A percentile compares a stretch with the other conserved stretches of the same genome.
Evolutionary conservation across 192 early-diverging fungal species (phyloP).

Genomic region (Backusella australiensis): DNA sequence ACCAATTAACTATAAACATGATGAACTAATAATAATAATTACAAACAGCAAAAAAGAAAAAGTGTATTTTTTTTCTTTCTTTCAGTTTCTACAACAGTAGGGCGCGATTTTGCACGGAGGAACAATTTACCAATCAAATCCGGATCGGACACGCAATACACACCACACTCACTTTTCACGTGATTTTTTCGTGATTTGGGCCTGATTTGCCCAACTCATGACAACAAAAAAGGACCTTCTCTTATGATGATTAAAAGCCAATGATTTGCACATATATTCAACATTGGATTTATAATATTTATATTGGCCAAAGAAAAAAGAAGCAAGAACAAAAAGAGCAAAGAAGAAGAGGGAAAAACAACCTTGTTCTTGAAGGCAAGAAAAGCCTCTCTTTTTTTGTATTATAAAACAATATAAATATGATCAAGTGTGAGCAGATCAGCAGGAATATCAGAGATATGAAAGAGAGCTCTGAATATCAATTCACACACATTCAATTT

Average conservation of each 20-base stretch:
- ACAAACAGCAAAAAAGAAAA: not conserved
- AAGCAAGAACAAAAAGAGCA: not conserved
- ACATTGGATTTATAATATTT: too few relatives aligned
- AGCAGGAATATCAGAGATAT: not conserved
- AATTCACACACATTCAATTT: not conserved
- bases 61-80: not conserved
- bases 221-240: not conserved
- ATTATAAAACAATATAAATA: not conserved
- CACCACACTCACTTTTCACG: not conserved
- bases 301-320: not conserved
- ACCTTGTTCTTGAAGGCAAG: not conserved
- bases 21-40: conserved; percentile 7
- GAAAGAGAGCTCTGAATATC: not conserved
- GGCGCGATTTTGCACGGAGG: conserved; percentile 2
- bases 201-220: not conserved
- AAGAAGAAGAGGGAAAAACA: not conserved
- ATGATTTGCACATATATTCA: too few relatives aligned
- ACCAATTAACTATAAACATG: conserved; percentile 99
- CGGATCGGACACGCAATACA: not conserved
- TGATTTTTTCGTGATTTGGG: not conserved
- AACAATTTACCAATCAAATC: conserved; percentile 4
- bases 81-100: not conserved
- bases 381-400: not conserved
- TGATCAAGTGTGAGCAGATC: not conserved
- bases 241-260: not conserved